phyloP scores from a whole-genome alignment of 495 filamentous ascomycete genomes.

The Lasiosphaeriaceae sp. region DNA sequence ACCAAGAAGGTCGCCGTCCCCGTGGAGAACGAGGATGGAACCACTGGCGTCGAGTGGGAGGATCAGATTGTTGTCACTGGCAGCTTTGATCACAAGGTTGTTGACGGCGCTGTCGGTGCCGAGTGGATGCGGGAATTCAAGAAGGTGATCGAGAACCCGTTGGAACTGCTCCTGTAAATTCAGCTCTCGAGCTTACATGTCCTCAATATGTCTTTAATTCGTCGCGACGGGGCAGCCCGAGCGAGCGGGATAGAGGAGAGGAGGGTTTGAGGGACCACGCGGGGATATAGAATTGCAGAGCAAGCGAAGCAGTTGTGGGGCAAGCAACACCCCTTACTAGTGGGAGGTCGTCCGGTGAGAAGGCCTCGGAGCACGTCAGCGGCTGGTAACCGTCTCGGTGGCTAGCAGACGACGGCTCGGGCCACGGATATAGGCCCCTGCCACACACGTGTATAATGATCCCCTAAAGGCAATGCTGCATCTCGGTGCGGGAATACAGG shows the following conservation, averaged over 20 bases:
- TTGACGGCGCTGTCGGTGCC: conserved; percentile 84
- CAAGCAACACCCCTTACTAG: neutral
- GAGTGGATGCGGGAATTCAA: conserved; percentile 98
- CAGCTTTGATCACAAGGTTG: conserved; percentile 96
- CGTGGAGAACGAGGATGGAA: conserved; percentile 78
- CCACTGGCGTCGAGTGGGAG: conserved; percentile 77
- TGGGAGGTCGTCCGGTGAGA: neutral
- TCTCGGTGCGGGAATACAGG: conserved; percentile 22
- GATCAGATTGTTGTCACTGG: conserved; percentile 92
- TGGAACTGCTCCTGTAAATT: conserved; percentile 81
- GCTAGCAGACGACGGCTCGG: neutral
- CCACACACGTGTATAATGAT: conserved; percentile 20
- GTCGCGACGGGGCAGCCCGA: neutral
- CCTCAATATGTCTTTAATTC: neutral
- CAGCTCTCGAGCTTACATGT: neutral
- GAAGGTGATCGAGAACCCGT: conserved; percentile 94
- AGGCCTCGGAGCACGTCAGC: neutral
- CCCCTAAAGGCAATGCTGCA: conserved; percentile 17
- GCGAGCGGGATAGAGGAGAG: neutral
- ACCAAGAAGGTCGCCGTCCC: conserved; percentile 91
- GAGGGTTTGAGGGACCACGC: neutral
- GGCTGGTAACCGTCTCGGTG: neutral
- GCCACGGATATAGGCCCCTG: neutral
- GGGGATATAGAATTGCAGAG: neutral
- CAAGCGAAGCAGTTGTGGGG: neutral